These are phyloP conservation scores for Talaromyces stipitatus DNA, from an alignment of 495 filamentous ascomycete species.

Conservation along the genomic window DNA sequence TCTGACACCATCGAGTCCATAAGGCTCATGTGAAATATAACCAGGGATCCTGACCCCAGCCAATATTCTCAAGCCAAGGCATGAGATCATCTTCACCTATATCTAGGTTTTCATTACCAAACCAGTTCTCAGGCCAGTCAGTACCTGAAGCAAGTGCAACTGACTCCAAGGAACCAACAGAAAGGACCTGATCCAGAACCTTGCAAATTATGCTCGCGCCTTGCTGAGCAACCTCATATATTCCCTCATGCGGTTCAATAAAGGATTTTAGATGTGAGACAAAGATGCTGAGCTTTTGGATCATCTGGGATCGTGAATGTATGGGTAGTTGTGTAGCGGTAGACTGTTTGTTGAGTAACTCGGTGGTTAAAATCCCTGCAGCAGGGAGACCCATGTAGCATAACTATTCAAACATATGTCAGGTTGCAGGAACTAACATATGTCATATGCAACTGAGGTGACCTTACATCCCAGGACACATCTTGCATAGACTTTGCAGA, in stretches of 20 bases:
- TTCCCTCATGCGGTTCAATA: not conserved
- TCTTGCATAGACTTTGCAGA: not conserved
- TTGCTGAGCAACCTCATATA: not conserved
- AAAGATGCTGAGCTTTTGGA: not conserved
- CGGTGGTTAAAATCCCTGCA: conserved; percentile 6
- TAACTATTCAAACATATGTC: not conserved
- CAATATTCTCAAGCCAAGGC: not conserved
- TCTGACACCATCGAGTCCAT: too few species aligned
- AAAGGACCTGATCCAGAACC: not conserved
- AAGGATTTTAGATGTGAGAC: not conserved
- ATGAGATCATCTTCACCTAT: not conserved
- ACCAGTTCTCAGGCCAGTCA: not conserved
- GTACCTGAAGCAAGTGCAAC: not conserved
- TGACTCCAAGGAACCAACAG: not conserved
- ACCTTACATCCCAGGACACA: conserved; percentile 2
- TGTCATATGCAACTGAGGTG: too few species aligned
- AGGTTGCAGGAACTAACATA: too few species aligned
- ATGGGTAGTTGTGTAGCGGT: not conserved
- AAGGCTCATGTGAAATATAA: too few species aligned
- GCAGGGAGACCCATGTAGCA: conserved; percentile 9
- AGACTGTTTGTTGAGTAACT: not conserved
- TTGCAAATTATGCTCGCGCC: not conserved
- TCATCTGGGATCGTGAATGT: not conserved
- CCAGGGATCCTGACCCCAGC: conserved; percentile 1
- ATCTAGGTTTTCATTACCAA: not conserved